A percentile compares a stretch with the other conserved stretches of the same genome.
These are phyloP conservation scores for Artemisia annua DNA, from an alignment of 129 eudicot species.

Conservation along the genomic window DNA sequence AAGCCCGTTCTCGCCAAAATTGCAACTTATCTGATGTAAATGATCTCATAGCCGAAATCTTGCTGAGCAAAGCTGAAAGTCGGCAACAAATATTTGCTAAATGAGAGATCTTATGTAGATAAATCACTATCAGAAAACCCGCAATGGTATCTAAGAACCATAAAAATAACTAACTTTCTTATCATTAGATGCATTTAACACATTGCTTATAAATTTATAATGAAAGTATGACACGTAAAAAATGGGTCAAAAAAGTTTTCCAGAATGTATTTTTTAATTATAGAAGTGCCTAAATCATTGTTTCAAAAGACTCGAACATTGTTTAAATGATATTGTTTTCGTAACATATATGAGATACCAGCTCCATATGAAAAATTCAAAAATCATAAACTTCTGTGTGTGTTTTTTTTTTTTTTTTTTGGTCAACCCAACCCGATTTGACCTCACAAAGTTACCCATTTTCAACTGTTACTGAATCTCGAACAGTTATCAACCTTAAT, in stretches of 20 bases:
- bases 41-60: constrained; percentile 88
- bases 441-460: no score
- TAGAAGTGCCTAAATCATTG: no score
- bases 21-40: constrained; percentile 83
- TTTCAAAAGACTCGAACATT: no score
- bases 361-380: not conserved
- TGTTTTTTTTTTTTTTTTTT: no score
- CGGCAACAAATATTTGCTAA: constrained; percentile 22
- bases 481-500: no score
- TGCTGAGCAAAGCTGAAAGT: constrained; percentile 82
- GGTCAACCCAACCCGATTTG: not conserved
- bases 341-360: not conserved
- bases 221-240: no score
- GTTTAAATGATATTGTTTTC: no score
- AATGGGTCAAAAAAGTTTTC: not conserved
- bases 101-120: constrained; percentile 2
- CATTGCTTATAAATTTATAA: no score
- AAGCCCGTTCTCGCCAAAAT: constrained; percentile 94
- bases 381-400: not conserved
- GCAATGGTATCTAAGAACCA: not conserved
- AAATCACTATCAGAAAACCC: constrained; percentile 6
- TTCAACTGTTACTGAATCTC: no score
- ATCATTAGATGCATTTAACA: no score
- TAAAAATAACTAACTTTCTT: not conserved
- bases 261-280: not conserved